Evolutionary conservation across 176 grass and related monocot genomes (phyloP), one percentile per base, ranked within the genome.

Genomic region (Aegilops speltoides): DNA sequence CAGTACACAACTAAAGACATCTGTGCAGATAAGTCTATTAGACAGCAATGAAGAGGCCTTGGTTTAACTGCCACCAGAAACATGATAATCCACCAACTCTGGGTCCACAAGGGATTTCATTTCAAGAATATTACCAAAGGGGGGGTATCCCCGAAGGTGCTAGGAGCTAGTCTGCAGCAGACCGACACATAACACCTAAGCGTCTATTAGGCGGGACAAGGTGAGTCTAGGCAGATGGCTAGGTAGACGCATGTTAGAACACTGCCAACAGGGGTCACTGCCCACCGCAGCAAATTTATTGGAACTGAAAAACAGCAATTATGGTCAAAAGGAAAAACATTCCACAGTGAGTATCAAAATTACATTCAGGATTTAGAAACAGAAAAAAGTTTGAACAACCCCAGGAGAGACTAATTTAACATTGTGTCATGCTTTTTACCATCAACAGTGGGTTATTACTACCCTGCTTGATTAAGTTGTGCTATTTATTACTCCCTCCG

Each of bases 341-440:
- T 38, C 79, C 78, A 48, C 6, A 65, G 66, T 19, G 62, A 46
- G 79, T 46, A 66, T 46, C 61, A 66, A 66, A 80, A 66, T 22
- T 67, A 66, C 79, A 48, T 48, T 48, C 41, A 32, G 41, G 41
- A 48, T 48, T 46, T 66, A 17, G 43, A 46, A 76, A 52, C 24
- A 31, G 73, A 20, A 34, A 34, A 74, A 46, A 74, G 7, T 74
- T 74, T 41, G 25, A 74, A 10, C 71, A 74, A 25, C 71, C 46
- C 40, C 71, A 28, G 79, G 26, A 66, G 24, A 81, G 61, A 81
- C 43, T 38, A 8, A 62, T 66, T 81, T 81, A 81, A 81, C 62
- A 81, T 67, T 68, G 62, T 81, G 40, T 23, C 43, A 50, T 48
- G 26, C 10, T 81, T 32, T 28, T 77, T 48, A 26, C 70, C 38